Percentiles rank a stretch among this genome's conserved stretches.
phyloP scores from a whole-genome alignment of 805 yeast species.

The Phaffomyces opuntiae region DNA sequence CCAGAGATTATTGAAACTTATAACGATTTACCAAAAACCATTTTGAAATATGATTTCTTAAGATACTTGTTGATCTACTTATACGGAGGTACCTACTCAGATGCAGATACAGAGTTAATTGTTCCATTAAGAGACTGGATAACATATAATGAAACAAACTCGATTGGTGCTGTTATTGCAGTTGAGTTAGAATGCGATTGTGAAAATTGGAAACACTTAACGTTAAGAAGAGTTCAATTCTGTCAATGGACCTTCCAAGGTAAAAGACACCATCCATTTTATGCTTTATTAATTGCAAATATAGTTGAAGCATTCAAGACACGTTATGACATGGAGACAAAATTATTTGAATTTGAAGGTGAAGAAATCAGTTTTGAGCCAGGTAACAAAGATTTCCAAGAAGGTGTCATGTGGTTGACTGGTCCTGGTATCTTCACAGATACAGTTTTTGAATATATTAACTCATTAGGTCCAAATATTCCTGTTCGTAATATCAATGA shows the following conservation, averaged over 20 bases:
- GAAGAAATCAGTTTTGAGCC: slow-evolving; percentile 28
- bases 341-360: slow-evolving; percentile 18
- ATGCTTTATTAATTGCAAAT: slow-evolving; percentile 44
- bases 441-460: slow-evolving; percentile 16
- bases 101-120: slow-evolving; percentile 44
- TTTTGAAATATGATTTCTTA: slow-evolving; percentile 48
- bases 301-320: slow-evolving; percentile 37
- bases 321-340: slow-evolving; percentile 15
- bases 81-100: slow-evolving; percentile 57
- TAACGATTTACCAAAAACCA: slow-evolving; percentile 43
- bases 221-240: slow-evolving; percentile 49
- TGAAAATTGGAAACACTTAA: slow-evolving; percentile 45
- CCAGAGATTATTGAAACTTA: slow-evolving; percentile 51
- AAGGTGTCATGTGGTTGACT: slow-evolving; percentile 50
- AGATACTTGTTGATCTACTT: slow-evolving; percentile 45
- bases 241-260: slow-evolving; percentile 59
- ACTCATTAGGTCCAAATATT: slow-evolving; percentile 2
- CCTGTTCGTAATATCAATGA: neutral
- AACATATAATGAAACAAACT: slow-evolving; percentile 28
- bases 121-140: slow-evolving; percentile 56
- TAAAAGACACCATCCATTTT: slow-evolving; percentile 54
- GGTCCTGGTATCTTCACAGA: slow-evolving; percentile 50
- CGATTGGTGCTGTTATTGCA: slow-evolving; percentile 47
- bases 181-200: slow-evolving; percentile 49
- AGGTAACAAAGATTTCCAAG: slow-evolving; percentile 52